A percentile compares a stretch with the other conserved stretches of the same genome.
phyloP scores from a whole-genome alignment of 768 basidiomycete genomes.

The Fistulinella prunicolor region DNA sequence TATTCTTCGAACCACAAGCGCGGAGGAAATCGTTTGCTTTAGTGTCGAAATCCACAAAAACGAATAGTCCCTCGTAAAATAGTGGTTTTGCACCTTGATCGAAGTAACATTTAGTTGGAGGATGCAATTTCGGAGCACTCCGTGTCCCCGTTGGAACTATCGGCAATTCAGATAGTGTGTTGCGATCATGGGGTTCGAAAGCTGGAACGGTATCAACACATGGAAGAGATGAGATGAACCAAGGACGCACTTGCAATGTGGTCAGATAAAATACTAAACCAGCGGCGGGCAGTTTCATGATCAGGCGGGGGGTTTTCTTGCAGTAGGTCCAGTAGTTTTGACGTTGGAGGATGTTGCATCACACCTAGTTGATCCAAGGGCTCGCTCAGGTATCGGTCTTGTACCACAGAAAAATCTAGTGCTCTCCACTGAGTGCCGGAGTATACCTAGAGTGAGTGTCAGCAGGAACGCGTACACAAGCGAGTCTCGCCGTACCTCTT shows the following conservation, averaged over 20 bases:
- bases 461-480: background rate
- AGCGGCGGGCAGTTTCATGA: constrained; percentile 47
- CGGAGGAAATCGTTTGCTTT: constrained; percentile 76
- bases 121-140: constrained; percentile 37
- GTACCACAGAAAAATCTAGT: constrained; percentile 67
- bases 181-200: constrained; percentile 49
- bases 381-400: constrained; percentile 46
- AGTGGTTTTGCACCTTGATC: constrained; percentile 45
- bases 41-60: constrained; percentile 80
- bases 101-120: constrained; percentile 66
- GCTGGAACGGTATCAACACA: constrained; percentile 34
- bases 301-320: constrained; percentile 51
- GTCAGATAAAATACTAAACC: constrained; percentile 62
- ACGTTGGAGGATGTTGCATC: constrained; percentile 56
- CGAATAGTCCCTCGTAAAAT: constrained; percentile 73
- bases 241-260: constrained; percentile 50
- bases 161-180: constrained; percentile 46
- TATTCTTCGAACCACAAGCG: constrained; percentile 77
- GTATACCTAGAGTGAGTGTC: constrained; percentile 50
- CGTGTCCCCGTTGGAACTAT: constrained; percentile 58
- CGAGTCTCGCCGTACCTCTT: constrained; percentile 45
- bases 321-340: constrained; percentile 53
- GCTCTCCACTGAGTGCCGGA: constrained; percentile 57
- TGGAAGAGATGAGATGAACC: background rate
- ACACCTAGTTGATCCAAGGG: constrained; percentile 60